Percentiles rank a stretch among this genome's conserved stretches.
These are phyloP conservation scores for Cyberlindnera suaveolens DNA, from an alignment of 805 yeast species.

Conservation along the genomic window DNA sequence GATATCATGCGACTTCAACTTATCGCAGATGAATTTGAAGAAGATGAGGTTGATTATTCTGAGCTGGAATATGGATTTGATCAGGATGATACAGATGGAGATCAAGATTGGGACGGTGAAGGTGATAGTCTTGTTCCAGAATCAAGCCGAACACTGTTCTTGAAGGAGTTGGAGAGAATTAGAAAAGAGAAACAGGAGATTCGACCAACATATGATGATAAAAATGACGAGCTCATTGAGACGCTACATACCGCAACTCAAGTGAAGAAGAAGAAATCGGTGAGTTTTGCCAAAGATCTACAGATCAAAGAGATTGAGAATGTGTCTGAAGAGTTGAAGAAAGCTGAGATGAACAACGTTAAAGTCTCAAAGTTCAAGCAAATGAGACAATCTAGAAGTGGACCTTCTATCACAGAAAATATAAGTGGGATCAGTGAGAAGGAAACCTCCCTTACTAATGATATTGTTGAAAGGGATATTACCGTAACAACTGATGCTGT, in stretches of 20 bases:
- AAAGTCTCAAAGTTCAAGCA: constrained; percentile 20
- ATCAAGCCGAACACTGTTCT: constrained; percentile 15
- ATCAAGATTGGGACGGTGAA: constrained; percentile 27
- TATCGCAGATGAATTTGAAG: constrained; percentile 42
- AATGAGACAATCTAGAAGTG: constrained; percentile 1
- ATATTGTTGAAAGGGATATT: constrained; percentile 6
- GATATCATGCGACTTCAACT: constrained; percentile 49
- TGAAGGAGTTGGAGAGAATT: constrained; percentile 16
- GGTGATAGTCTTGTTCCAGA: constrained; percentile 15
- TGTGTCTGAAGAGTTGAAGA: constrained; percentile 41
- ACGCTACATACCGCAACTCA: background rate
- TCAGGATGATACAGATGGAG: constrained; percentile 27
- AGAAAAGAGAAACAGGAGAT: constrained; percentile 11
- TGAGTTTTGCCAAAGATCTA: constrained; percentile 43
- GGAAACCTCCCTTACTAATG: background rate
- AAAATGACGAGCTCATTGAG: constrained; percentile 1
- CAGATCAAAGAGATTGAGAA: constrained; percentile 58
- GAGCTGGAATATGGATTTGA: constrained; percentile 31
- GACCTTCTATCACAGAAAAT: no score
- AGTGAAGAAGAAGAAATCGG: constrained; percentile 35
- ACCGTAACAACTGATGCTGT: background rate
- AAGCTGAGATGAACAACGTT: constrained; percentile 13
- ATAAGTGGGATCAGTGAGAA: background rate
- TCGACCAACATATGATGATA: constrained; percentile 16
- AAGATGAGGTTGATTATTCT: constrained; percentile 34